phyloP scores from a whole-genome alignment of 352 stramenopile species.

The Pythium dissimile region DNA sequence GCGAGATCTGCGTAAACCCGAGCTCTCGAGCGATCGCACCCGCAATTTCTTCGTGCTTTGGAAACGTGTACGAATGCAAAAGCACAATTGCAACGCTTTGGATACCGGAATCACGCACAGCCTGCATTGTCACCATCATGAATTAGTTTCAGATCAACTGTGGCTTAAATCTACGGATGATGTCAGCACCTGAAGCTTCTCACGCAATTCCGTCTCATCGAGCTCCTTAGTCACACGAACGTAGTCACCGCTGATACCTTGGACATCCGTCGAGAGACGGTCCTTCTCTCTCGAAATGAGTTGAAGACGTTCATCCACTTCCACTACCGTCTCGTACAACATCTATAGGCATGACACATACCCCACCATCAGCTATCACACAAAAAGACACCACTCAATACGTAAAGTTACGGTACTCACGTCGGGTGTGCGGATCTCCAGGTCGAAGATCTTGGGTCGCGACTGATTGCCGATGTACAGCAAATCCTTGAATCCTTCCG shows the following conservation, averaged over 20 bases:
- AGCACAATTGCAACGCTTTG: slow-evolving; percentile 95
- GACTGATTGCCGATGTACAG: slow-evolving; percentile 98
- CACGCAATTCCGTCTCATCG: slow-evolving; percentile 71
- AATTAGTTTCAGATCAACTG: too few species aligned
- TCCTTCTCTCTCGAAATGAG: slow-evolving; percentile 77
- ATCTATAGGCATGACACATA: slow-evolving; percentile 46
- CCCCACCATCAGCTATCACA: not conserved
- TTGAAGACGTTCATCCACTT: slow-evolving; percentile 96
- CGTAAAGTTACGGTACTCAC: slow-evolving; percentile 25
- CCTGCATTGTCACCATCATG: not conserved
- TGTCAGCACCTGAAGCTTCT: slow-evolving; percentile 53
- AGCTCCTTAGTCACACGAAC: slow-evolving; percentile 82
- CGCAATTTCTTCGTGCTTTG: slow-evolving; percentile 90
- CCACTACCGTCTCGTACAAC: slow-evolving; percentile 96
- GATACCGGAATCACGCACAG: slow-evolving; percentile 73
- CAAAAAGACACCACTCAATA: not conserved
- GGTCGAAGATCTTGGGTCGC: slow-evolving; percentile 96
- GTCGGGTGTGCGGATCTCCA: slow-evolving; percentile 91
- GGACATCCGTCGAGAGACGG: slow-evolving; percentile 48
- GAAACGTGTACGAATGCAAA: slow-evolving; percentile 95
- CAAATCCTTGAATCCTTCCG: slow-evolving; percentile 94
- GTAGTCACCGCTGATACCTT: slow-evolving; percentile 88
- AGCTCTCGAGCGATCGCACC: slow-evolving; percentile 88
- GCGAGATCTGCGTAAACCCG: slow-evolving; percentile 92
- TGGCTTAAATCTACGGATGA: not conserved